phyloP scores from a whole-genome alignment of 306 rosid genomes.

The Lathyrus sativus region DNA sequence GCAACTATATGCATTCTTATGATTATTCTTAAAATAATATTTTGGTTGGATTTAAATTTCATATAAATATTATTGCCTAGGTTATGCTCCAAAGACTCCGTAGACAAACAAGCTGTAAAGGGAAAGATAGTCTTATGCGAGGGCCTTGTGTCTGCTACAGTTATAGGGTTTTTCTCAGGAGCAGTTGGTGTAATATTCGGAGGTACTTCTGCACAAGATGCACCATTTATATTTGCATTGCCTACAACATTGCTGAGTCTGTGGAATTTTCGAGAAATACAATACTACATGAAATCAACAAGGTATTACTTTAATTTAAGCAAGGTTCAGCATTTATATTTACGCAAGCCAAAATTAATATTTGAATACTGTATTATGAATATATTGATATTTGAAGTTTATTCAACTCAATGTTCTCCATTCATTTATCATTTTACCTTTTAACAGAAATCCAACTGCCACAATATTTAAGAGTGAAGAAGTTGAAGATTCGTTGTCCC shows the following conservation, averaged over 20 bases:
- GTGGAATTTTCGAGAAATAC: not conserved
- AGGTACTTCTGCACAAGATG: not conserved
- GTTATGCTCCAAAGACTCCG: not conserved
- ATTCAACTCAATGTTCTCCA: too few relatives aligned
- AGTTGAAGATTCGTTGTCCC: constrained; percentile 34
- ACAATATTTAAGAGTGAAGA: constrained; percentile 45
- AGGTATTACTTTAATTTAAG: constrained; percentile 1
- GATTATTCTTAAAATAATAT: not conserved
- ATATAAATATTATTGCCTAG: not conserved
- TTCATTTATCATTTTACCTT: not conserved
- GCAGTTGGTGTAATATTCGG: constrained; percentile 45
- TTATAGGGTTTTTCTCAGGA: not conserved
- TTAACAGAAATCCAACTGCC: constrained; percentile 42
- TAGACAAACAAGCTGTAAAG: constrained; percentile 40
- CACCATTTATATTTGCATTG: not conserved
- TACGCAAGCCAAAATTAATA: too few relatives aligned
- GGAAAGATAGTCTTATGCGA: constrained; percentile 63
- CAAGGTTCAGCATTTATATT: too few relatives aligned
- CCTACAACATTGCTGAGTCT: constrained; percentile 36
- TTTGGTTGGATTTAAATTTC: not conserved
- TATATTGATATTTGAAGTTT: too few relatives aligned
- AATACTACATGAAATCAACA: constrained; percentile 31
- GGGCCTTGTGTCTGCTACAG: accelerated
- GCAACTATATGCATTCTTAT: not conserved
- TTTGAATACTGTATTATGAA: too few relatives aligned